A percentile compares a stretch with the other conserved stretches of the same genome.
Conservation (phyloP, 345 rosid genomes). For the Populus simonii region DNA sequence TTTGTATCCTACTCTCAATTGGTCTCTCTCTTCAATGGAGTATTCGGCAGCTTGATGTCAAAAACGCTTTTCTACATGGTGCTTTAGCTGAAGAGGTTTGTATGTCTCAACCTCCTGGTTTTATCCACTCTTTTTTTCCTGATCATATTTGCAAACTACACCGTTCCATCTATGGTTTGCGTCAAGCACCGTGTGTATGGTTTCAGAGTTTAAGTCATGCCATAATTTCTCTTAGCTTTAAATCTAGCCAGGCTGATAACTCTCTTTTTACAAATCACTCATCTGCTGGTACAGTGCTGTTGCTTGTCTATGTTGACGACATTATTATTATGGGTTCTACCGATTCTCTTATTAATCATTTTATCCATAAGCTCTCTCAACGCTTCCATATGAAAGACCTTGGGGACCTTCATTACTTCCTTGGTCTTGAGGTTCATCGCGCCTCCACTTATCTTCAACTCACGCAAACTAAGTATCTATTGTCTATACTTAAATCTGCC, state of each 20-base stretch:
- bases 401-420: too few species aligned
- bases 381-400: background rate
- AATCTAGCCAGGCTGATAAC: background rate
- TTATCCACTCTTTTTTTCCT: background rate
- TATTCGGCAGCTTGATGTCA: too few species aligned
- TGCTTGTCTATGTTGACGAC: background rate
- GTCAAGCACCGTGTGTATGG: background rate
- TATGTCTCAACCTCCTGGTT: background rate
- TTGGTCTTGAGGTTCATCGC: background rate
- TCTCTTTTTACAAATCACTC: background rate
- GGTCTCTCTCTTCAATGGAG: too few species aligned
- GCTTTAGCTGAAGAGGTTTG: background rate
- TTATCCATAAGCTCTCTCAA: background rate
- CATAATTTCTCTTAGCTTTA: background rate
- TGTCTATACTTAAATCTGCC: background rate
- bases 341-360: background rate
- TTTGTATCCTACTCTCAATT: too few species aligned
- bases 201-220: background rate
- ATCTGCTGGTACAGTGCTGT: background rate
- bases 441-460: background rate
- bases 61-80: too few species aligned
- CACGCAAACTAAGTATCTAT: background rate
- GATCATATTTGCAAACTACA: background rate
- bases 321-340: background rate
- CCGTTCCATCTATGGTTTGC: background rate